A percentile compares a stretch with the other conserved stretches of the same genome.
Conservation (phyloP, 108 stramenopile genomes). For the Hondaea fermentalgiana region DNA sequence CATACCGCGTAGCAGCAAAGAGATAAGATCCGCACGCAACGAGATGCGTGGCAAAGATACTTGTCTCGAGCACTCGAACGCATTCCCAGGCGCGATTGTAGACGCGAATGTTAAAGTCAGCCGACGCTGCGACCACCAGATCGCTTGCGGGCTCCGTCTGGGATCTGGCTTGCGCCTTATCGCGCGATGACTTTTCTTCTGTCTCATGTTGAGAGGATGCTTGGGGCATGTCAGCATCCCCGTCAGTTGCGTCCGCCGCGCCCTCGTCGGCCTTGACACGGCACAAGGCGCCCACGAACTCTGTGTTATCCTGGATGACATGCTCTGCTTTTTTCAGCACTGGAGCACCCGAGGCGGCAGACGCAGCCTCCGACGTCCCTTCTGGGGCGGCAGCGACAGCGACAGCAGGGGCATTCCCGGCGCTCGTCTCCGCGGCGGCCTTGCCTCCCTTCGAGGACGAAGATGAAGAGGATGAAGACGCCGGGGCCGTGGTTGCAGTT, state of each 20-base stretch:
- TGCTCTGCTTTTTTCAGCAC: background rate
- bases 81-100: conserved; percentile 2
- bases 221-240: no score
- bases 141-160: background rate
- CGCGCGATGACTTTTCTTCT: no score
- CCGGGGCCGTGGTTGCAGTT: background rate
- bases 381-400: background rate
- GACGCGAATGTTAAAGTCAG: background rate
- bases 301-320: background rate
- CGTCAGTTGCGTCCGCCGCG: no score
- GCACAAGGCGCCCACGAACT: background rate
- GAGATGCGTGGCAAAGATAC: background rate
- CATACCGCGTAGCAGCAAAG: background rate
- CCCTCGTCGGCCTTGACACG: background rate
- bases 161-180: background rate
- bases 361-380: background rate
- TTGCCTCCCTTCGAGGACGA: background rate
- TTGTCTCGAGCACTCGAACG: background rate
- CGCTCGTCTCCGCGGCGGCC: background rate
- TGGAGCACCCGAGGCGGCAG: background rate
- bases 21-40: background rate
- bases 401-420: background rate
- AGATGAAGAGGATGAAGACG: background rate
- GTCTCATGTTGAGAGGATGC: no score
- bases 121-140: background rate